phyloP scores from a whole-genome alignment of 306 rosid genomes.

The Medicago arabica region DNA sequence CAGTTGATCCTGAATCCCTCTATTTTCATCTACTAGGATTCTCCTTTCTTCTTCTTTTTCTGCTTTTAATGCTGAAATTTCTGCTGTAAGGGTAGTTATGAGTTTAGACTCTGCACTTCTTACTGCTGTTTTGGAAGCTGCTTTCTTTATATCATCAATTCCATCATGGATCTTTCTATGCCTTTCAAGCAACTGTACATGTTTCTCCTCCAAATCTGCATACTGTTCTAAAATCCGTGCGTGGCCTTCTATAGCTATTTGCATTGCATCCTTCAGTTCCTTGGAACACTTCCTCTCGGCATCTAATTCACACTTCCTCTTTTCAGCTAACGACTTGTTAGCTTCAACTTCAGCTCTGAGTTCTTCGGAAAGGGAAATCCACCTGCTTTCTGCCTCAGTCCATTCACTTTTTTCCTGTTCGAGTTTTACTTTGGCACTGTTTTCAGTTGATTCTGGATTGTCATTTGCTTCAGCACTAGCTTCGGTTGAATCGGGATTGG shows the following conservation, averaged over 20 bases:
- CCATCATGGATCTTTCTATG: conserved; percentile 81
- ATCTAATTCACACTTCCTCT: conserved; percentile 69
- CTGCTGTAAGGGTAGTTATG: conserved; percentile 81
- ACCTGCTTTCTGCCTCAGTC: conserved; percentile 76
- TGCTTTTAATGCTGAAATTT: conserved; percentile 75
- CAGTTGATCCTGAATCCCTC: conserved; percentile 83
- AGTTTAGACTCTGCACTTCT: conserved; percentile 82
- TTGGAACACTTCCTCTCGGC: conserved; percentile 75
- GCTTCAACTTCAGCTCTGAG: conserved; percentile 81
- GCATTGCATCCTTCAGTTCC: conserved; percentile 84
- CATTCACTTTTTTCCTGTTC: conserved; percentile 70
- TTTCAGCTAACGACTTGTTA: conserved; percentile 63
- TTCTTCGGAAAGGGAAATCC: conserved; percentile 85
- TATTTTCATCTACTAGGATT: conserved; percentile 71
- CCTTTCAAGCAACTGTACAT: conserved; percentile 78
- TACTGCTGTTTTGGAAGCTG: conserved; percentile 79
- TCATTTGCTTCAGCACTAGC: conserved; percentile 49
- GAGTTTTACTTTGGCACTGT: conserved; percentile 56
- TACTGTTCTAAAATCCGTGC: conserved; percentile 80
- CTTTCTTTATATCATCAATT: conserved; percentile 75
- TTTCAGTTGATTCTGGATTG: conserved; percentile 61
- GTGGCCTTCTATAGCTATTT: conserved; percentile 77
- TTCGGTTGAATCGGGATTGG: conserved; percentile 56
- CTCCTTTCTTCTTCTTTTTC: conserved; percentile 76
- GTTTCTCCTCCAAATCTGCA: conserved; percentile 93